These are phyloP conservation scores for Plasmodium malariae DNA, from an alignment of 169 alveolate species.

Conservation along the genomic window DNA sequence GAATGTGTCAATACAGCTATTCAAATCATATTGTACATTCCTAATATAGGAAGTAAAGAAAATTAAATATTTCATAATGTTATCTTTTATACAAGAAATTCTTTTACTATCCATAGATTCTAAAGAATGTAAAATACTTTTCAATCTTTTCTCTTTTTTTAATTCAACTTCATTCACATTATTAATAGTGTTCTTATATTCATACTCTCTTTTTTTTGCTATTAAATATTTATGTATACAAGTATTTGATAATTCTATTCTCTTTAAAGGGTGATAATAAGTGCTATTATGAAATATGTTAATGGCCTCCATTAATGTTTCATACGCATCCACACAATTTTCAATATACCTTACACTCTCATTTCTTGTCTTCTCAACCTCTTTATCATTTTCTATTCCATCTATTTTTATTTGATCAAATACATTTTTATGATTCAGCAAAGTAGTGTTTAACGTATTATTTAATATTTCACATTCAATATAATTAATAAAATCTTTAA, in stretches of 20 bases:
- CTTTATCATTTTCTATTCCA: constrained; percentile 56
- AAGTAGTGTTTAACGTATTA: constrained; percentile 45
- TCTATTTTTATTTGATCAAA: constrained; percentile 53
- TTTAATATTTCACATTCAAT: constrained; percentile 52
- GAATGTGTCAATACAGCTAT: constrained; percentile 40
- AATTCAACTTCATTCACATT: constrained; percentile 40
- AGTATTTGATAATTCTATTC: constrained; percentile 57
- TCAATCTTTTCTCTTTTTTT: constrained; percentile 53
- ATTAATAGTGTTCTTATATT: constrained; percentile 57
- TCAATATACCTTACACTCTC: constrained; percentile 42
- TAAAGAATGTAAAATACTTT: constrained; percentile 50
- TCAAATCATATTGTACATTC: constrained; percentile 58
- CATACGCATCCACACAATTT: constrained; percentile 58
- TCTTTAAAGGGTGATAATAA: constrained; percentile 52
- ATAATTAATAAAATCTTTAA: constrained; percentile 57
- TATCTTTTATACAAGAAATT: constrained; percentile 68
- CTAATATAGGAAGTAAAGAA: constrained; percentile 65
- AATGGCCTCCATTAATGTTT: constrained; percentile 26
- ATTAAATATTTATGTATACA: constrained; percentile 58
- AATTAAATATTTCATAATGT: constrained; percentile 63
- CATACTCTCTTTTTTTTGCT: constrained; percentile 65
- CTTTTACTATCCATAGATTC: constrained; percentile 70
- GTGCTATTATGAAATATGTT: constrained; percentile 52
- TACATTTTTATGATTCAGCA: constrained; percentile 53
- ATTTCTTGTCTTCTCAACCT: constrained; percentile 37